Percentiles rank a stretch among this genome's conserved stretches.
phyloP scores from a whole-genome alignment of 129 eudicot species.

The Kitagawia praeruptora region DNA sequence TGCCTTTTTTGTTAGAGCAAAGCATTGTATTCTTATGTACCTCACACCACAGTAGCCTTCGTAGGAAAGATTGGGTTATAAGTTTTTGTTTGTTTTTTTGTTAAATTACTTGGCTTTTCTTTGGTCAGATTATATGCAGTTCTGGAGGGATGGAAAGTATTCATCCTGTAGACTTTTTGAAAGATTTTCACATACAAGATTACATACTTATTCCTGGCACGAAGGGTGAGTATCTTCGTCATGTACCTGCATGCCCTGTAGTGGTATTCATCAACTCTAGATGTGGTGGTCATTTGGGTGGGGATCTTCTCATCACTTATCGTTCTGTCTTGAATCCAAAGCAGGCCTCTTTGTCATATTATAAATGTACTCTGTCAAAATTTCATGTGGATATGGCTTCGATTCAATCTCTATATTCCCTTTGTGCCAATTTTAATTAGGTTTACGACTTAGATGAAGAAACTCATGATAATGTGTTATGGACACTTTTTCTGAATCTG shows the following conservation, averaged over 20 bases:
- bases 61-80: not conserved
- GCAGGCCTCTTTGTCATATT: conserved; percentile 42
- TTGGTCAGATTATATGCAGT: conserved; percentile 13
- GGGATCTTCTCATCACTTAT: conserved; percentile 69
- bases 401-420: not conserved
- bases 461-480: conserved; percentile 62
- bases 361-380: not conserved
- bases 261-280: conserved; percentile 77
- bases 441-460: conserved; percentile 66
- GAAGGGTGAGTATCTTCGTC: conserved; percentile 19
- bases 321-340: conserved; percentile 54
- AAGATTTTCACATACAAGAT: conserved; percentile 56
- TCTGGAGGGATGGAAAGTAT: conserved; percentile 28
- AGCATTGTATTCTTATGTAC: not conserved
- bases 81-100: not conserved
- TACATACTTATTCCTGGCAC: conserved; percentile 46
- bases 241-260: conserved; percentile 59
- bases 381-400: not conserved
- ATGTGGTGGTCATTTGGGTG: conserved; percentile 97
- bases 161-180: conserved; percentile 21
- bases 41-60: not conserved
- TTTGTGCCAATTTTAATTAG: conserved; percentile 20
- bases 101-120: not conserved
- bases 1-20: not conserved
- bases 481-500: conserved; percentile 37